Percentiles rank a stretch among this genome's conserved stretches.
Conservation (phyloP, 1,139 yeast genomes). For the Saccharomycopsis phalli region DNA sequence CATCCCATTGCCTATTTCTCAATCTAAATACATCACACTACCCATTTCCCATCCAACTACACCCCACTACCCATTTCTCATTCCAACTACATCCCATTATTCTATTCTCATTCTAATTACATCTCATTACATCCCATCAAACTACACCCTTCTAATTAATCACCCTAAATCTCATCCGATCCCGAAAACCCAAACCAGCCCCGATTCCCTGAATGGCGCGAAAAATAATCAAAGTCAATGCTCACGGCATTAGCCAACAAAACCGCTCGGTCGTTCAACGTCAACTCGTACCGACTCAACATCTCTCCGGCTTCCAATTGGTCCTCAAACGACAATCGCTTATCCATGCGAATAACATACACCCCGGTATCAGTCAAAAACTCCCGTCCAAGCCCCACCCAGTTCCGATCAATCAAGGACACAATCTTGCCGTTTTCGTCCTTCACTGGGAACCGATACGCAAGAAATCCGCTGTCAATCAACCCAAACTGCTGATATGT, state of each 20-base stretch:
- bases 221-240: conserved; percentile 90
- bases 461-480: conserved; percentile 77
- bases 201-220: conserved; percentile 66
- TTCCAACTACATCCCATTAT: no score
- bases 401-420: conserved; percentile 80
- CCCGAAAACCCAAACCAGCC: conserved; percentile 23
- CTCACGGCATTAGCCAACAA: conserved; percentile 81
- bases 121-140: no score
- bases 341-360: conserved; percentile 78
- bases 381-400: conserved; percentile 93
- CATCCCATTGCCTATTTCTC: no score
- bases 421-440: conserved; percentile 51
- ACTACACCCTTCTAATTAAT: neutral
- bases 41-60: no score
- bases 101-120: no score
- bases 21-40: no score
- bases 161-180: neutral
- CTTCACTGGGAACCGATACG: conserved; percentile 75
- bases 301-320: conserved; percentile 29
- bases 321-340: conserved; percentile 32
- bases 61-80: no score
- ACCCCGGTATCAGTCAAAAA: conserved; percentile 92
- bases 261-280: conserved; percentile 78
- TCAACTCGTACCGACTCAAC: conserved; percentile 30
- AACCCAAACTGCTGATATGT: conserved; percentile 67